Conservation (phyloP, 1,284 basidiomycete species). For the Rhodotorula sp. region DNA sequence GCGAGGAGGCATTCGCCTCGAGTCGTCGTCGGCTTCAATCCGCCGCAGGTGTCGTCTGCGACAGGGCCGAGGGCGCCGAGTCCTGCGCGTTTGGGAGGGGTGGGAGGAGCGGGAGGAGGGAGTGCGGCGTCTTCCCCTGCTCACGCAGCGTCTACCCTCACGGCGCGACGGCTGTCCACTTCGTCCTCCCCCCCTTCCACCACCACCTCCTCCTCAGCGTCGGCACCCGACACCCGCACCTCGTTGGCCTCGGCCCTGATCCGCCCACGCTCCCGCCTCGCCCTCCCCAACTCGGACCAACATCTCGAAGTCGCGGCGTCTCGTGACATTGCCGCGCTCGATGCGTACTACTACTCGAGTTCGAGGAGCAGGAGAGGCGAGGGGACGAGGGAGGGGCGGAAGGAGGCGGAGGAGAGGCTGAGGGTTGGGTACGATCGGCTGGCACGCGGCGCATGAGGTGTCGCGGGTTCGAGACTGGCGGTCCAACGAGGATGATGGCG, state of each 20-base stretch:
- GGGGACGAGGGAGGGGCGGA: conserved; percentile 1
- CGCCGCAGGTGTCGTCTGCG: background rate
- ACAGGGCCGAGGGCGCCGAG: background rate
- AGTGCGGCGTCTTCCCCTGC: background rate
- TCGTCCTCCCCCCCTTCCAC: background rate
- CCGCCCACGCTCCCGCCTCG: conserved; percentile 4
- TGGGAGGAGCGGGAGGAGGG: background rate
- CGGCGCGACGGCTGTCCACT: background rate
- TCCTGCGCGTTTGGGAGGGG: background rate
- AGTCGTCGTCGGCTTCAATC: no score
- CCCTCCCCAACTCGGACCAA: conserved; percentile 8
- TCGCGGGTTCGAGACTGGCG: no score
- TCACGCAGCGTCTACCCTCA: background rate
- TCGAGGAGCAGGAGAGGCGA: background rate
- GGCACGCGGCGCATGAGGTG: background rate
- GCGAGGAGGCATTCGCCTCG: no score
- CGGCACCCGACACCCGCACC: background rate
- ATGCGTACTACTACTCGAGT: conserved; percentile 11
- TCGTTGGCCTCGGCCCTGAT: background rate
- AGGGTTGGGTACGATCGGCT: conserved; percentile 17
- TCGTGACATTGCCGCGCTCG: conserved; percentile 21
- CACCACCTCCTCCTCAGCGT: background rate
- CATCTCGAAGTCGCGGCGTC: conserved; percentile 17
- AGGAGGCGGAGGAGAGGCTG: conserved; percentile 21
- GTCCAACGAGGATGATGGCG: background rate